phyloP scores from a whole-genome alignment of 192 early-diverging fungal species.

The Coemansia sp. region DNA sequence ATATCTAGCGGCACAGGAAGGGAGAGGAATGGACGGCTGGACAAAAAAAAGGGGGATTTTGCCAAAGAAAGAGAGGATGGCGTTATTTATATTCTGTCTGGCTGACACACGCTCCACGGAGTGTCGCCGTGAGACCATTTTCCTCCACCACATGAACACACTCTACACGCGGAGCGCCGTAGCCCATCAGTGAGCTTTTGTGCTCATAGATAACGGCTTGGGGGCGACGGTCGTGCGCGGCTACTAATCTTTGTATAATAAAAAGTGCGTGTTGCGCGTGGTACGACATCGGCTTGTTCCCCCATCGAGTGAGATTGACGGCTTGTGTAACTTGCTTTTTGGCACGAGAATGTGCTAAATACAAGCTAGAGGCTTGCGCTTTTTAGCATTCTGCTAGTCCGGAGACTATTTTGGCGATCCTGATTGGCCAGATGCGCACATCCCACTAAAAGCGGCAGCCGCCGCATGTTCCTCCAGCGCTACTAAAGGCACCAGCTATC shows the following conservation, averaged over 20 bases:
- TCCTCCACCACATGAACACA: neutral
- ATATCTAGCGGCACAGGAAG: neutral
- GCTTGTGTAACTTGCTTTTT: neutral
- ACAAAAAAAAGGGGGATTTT: neutral
- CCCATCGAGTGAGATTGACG: neutral
- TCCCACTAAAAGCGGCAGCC: neutral
- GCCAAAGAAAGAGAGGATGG: neutral
- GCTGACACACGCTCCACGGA: neutral
- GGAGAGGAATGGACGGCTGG: neutral
- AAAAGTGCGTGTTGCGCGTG: constrained; percentile 6
- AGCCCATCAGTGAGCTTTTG: neutral
- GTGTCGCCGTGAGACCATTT: neutral
- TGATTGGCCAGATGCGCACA: neutral
- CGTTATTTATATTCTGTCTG: neutral
- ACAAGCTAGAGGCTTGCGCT: too few species aligned
- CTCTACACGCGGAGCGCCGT: neutral
- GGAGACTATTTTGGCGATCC: neutral
- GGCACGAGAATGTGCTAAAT: neutral
- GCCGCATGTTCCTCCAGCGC: neutral
- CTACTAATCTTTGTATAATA: neutral
- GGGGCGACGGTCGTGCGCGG: constrained; percentile 2
- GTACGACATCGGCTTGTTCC: constrained; percentile 1
- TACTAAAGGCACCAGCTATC: neutral
- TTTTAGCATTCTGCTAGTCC: too few species aligned
- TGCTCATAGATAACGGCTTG: neutral